Evolutionary conservation across 208 protist genomes (phyloP), one percentile per base, ranked within the genome.

Genomic region (Leishmania mexicana): DNA sequence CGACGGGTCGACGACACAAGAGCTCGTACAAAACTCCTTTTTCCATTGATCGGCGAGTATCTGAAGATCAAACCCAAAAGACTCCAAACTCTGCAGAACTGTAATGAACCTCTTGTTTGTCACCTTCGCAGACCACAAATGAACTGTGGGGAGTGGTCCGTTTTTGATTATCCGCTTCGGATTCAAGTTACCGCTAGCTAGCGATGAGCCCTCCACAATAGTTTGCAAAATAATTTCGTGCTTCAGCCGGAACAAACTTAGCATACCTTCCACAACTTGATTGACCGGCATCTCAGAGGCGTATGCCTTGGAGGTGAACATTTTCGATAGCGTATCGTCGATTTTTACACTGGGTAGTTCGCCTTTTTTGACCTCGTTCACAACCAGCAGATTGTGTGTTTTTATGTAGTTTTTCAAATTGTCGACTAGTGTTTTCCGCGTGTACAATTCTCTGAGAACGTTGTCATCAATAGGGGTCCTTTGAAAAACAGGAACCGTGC

Each of bases 221-320:
- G 90, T 93, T 51, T 94, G 90, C 54, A 95, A 70, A 1, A 87
- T 68, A 80, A 96, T 89, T 83, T 95, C 80, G 76, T 90, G 83
- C 73, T 93, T 85, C 58, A 85, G 75, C 10, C 35, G 70, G 73
- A 95, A 95, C 19, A 87, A 67, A 24, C 75, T 58, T 11, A 95
- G 74, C 80, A 87, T 80, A 35, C 75, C 60, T 31, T 87, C 53
- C 78, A 89, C 78, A 28, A 91, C 51, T 17, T 87, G 49, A 64
- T 88, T 79, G 49, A 97, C 76, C 2, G 85, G 78, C 7, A 94
- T 51, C 31, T 90, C 82, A 2, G 75, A 57, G 13, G 78, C 73
- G 73, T 74, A 80, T 2, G 38, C 8, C 53, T 89, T 74, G 13
- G 60, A 76, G 0, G 78, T 78, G 17, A 83, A 57, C 3, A 90